These are phyloP conservation scores for Aspergillus conjunctus DNA, from an alignment of 495 filamentous ascomycete genomes.

Conservation along the genomic window DNA sequence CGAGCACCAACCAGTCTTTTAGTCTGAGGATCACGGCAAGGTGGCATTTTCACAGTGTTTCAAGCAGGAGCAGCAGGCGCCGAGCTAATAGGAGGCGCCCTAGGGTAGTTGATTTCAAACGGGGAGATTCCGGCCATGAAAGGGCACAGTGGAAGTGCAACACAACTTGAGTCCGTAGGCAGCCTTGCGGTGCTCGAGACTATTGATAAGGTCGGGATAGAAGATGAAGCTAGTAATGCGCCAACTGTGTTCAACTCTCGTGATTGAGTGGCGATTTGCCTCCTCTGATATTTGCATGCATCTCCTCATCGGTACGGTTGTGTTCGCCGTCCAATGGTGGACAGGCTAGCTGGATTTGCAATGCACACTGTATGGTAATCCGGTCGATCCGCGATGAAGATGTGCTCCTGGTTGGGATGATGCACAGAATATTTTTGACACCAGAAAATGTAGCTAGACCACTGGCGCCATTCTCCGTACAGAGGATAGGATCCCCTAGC, in stretches of 20 bases:
- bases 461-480: conserved; percentile 4
- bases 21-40: not conserved
- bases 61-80: conserved; percentile 9
- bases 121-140: not conserved
- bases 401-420: conserved; percentile 3
- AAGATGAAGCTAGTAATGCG: not conserved
- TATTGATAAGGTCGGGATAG: not conserved
- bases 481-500: not conserved
- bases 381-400: conserved; percentile 16
- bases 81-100: conserved; percentile 5
- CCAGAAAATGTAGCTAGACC: conserved; percentile 1
- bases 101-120: conserved; percentile 1
- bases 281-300: not conserved
- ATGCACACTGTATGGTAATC: conserved; percentile 10
- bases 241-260: not conserved
- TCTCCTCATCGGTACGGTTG: not conserved
- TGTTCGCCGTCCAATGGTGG: not conserved
- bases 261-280: not conserved
- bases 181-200: not conserved
- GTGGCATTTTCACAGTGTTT: conserved; percentile 6
- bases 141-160: not conserved
- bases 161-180: not conserved
- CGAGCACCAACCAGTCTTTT: not conserved
- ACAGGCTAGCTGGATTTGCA: conserved; percentile 16
- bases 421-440: not conserved